A percentile compares a stretch with the other conserved stretches of the same genome.
Conservation (phyloP, 352 stramenopile species). For the Phytophthora hibernalis region DNA sequence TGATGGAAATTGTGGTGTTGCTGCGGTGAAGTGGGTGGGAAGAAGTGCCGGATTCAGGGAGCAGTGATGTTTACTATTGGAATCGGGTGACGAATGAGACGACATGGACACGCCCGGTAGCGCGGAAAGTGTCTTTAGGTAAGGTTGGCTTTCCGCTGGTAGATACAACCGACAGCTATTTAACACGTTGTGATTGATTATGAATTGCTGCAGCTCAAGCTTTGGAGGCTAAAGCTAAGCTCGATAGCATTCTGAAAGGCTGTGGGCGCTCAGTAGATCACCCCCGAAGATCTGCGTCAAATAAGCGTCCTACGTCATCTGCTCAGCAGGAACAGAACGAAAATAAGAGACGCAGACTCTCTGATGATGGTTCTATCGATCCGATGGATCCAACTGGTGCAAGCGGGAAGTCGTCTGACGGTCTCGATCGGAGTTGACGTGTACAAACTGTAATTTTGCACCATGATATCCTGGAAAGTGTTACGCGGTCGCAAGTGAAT, state of each 20-base stretch:
- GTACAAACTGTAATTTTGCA: too few species aligned
- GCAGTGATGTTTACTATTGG: slow-evolving; percentile 76
- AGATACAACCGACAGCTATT: background rate
- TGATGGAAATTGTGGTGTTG: background rate
- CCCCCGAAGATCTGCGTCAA: background rate
- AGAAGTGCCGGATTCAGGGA: slow-evolving; percentile 60
- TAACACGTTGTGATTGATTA: background rate
- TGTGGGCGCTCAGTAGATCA: slow-evolving; percentile 29
- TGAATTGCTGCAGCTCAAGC: slow-evolving; percentile 46
- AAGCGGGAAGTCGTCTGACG: slow-evolving; percentile 37
- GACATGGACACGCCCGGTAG: slow-evolving; percentile 65
- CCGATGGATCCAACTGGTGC: slow-evolving; percentile 34
- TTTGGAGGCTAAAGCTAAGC: slow-evolving; percentile 63
- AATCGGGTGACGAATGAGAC: slow-evolving; percentile 79
- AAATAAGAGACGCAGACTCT: slow-evolving; percentile 28
- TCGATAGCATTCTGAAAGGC: slow-evolving; percentile 61
- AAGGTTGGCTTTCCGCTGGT: slow-evolving; percentile 7
- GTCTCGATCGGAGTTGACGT: slow-evolving; percentile 18
- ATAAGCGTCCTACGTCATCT: slow-evolving; percentile 19
- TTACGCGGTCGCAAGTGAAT: too few species aligned
- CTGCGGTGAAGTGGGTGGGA: slow-evolving; percentile 63
- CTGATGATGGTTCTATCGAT: slow-evolving; percentile 20
- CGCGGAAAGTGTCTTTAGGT: slow-evolving; percentile 65
- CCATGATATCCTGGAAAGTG: too few species aligned
- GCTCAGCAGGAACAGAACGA: background rate